Evolutionary conservation across 768 basidiomycete species (phyloP), one percentile per base, ranked within the genome.

Genomic region (Suillus brevipes): DNA sequence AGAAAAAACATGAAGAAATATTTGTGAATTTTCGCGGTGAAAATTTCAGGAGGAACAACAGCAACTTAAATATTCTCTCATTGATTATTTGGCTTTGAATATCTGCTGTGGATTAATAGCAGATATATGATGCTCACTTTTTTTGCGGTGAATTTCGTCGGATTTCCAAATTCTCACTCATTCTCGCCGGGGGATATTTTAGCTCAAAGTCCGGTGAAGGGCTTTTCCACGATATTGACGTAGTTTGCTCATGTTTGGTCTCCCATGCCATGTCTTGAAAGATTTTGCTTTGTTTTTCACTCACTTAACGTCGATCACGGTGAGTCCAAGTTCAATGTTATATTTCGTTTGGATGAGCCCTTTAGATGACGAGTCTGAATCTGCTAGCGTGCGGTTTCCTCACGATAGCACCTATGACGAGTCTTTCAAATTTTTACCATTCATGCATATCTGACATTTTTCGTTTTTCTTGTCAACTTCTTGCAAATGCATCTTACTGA

Each of bases 361-460:
- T 63, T 75, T 76, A 85, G 86, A 87, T 87, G 86, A 87, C 92
- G 92, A 94, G 93, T 95, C 93, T 81, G 93, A 94, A 78, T 74
- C 72, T 75, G 75, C 70, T 67, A 73, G 66, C 73, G 69, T 80
- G 81, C 84, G 87, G 87, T 85, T 87, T 86, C 87, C 86, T 84
- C 82, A 75, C 78, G 69, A 69, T 65, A 75, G 78, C 53, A 65
- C 69, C 81, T 66, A 73, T 89, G 92, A 92, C 85, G 91, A 93
- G 71, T 80, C 81, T 65, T 78, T 74, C 77, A 79, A 77, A 65
- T 72, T 82, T 31, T 80, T 90, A 90, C 92, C 92, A 94, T 95
- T 95, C 93, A 95, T 94, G 93, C 92, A 82, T 89, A 82, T 80
- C 93, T 94, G 93, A 94, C 72, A 10, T 42, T 59, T 59, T 18